Evolutionary conservation across 2,329 filamentous ascomycete species (phyloP).

Genomic region (Diplodia corticola): DNA sequence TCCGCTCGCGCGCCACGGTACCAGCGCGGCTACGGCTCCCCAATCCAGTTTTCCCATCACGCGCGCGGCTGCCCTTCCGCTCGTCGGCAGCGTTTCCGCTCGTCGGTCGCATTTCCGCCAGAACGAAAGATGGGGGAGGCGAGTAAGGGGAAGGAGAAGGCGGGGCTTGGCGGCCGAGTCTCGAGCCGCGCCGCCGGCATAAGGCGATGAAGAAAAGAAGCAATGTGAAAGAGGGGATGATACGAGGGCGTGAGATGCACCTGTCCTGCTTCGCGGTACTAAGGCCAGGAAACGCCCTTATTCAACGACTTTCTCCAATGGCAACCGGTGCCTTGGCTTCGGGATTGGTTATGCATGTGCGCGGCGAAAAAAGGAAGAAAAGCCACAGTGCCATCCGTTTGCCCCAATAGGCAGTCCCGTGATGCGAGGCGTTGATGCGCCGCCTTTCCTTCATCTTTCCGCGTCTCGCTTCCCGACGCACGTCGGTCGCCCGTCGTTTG

Average conservation of each 20-base stretch:
- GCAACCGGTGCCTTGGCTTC: constrained; percentile 3
- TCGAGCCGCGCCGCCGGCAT: neutral
- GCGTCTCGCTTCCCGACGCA: neutral
- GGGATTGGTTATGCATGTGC: neutral
- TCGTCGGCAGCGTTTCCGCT: neutral
- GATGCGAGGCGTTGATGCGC: neutral
- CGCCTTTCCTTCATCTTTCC: neutral
- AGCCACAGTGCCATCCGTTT: neutral
- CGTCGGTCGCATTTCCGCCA: too few species aligned
- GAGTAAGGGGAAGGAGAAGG: neutral
- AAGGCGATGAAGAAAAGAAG: neutral
- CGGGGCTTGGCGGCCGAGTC: neutral
- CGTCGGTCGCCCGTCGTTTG: neutral
- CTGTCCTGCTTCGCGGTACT: neutral
- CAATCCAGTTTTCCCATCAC: neutral
- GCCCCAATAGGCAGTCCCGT: neutral
- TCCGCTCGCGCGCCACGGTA: neutral
- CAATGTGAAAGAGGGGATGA: too few species aligned
- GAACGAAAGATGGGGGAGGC: too few species aligned
- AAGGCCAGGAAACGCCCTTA: neutral
- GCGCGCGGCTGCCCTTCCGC: neutral
- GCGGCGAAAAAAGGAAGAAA: neutral
- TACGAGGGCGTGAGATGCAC: neutral
- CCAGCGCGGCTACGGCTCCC: neutral
- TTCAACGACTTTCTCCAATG: neutral